Percentiles rank a stretch among this genome's conserved stretches.
phyloP scores from a whole-genome alignment of 106 monocot species.

The Acanthochlamys bracteata region DNA sequence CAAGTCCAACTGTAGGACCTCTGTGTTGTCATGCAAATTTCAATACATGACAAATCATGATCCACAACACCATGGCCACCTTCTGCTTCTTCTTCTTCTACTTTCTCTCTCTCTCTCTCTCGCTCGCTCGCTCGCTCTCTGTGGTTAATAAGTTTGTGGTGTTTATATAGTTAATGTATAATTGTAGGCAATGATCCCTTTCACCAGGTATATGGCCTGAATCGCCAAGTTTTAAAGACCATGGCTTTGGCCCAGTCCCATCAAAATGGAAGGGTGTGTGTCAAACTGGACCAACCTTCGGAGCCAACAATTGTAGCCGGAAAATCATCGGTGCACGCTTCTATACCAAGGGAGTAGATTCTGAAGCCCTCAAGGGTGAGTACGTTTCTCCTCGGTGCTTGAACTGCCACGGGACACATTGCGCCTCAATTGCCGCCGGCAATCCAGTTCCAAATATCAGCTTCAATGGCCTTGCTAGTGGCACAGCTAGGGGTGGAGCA shows the following conservation, averaged over 20 bases:
- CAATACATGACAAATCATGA: too few species aligned
- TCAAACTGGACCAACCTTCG: conserved; percentile 10
- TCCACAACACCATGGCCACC: too few species aligned
- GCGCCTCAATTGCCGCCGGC: conserved; percentile 21
- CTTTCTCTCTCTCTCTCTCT: too few species aligned
- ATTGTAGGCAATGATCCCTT: too few species aligned
- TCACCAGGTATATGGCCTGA: conserved; percentile 41
- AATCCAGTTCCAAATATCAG: not conserved
- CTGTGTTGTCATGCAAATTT: too few species aligned
- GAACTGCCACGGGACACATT: conserved; percentile 18
- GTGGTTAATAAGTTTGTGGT: too few species aligned
- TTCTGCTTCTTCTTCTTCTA: too few species aligned
- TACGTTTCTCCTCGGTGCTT: conserved; percentile 6
- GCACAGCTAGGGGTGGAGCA: conserved; percentile 17
- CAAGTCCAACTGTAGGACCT: too few species aligned
- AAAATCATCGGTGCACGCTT: conserved; percentile 24
- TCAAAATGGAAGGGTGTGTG: conserved; percentile 34
- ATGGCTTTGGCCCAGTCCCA: conserved; percentile 16
- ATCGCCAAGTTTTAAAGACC: conserved; percentile 21
- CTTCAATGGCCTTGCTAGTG: conserved; percentile 13
- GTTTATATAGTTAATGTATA: too few species aligned
- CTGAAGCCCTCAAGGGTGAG: not conserved
- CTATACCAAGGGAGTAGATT: not conserved
- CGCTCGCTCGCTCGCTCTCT: too few species aligned
- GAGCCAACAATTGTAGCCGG: conserved; percentile 8